Percentiles rank a stretch among this genome's conserved stretches.
Evolutionary conservation across 2,329 filamentous ascomycete genomes (phyloP).

Genomic region (Fusarium pininemorale): DNA sequence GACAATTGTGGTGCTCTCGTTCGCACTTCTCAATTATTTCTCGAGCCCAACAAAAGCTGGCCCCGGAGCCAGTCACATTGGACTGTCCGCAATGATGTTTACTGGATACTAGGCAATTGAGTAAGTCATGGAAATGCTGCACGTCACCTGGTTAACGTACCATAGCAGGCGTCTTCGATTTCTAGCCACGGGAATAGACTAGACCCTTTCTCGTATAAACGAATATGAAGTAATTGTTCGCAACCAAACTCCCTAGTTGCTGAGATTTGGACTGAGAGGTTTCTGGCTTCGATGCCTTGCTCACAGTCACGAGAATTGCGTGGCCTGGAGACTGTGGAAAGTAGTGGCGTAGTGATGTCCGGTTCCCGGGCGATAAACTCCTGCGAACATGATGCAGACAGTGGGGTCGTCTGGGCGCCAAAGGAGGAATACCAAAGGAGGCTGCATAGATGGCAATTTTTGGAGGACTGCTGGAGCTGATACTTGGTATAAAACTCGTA

Average conservation of each 20-base stretch:
- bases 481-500: not conserved
- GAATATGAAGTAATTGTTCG: fast-evolving
- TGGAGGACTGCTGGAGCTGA: not conserved
- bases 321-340: fast-evolving
- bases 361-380: fast-evolving
- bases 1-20: fast-evolving
- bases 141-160: fast-evolving
- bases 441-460: not conserved
- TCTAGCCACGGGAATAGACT: not conserved
- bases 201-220: fast-evolving
- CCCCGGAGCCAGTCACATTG: fast-evolving
- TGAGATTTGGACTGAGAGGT: not conserved
- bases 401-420: fast-evolving
- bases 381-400: fast-evolving
- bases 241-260: not conserved
- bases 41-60: not conserved
- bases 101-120: fast-evolving
- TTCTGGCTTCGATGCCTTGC: fast-evolving
- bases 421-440: not conserved
- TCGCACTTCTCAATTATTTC: not conserved
- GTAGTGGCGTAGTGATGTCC: not conserved
- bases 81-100: not conserved
- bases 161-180: not conserved
- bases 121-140: fast-evolving
- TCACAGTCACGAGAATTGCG: fast-evolving